Conservation (phyloP, 1,284 basidiomycete species). For the Leccinum solheimii region DNA sequence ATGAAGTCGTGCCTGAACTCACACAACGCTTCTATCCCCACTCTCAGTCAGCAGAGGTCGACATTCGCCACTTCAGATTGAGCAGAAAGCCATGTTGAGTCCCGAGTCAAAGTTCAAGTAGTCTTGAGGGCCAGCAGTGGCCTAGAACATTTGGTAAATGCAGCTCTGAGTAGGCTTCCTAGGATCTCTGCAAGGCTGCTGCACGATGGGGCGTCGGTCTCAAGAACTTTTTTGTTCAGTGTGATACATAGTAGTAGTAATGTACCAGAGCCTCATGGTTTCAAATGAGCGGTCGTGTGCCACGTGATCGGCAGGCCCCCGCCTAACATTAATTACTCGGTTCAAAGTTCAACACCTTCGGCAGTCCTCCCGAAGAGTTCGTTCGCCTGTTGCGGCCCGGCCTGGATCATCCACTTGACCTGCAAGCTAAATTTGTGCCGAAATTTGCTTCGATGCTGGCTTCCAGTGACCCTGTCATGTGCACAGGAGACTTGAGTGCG, state of each 20-base stretch:
- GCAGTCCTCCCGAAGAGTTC: not conserved
- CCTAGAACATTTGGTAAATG: not conserved
- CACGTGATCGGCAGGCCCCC: not conserved
- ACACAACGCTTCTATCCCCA: not conserved
- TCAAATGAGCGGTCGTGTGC: not conserved
- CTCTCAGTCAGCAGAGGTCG: not conserved
- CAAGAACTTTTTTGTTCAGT: too few relatives aligned
- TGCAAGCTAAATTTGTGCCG: not conserved
- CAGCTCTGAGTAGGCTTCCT: not conserved
- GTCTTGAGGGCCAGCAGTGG: not conserved
- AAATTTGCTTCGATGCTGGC: not conserved
- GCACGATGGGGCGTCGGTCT: not conserved
- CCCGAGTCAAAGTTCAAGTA: not conserved
- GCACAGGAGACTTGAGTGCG: not conserved
- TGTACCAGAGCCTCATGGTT: not conserved
- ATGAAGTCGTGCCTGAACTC: not conserved
- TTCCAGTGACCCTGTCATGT: conserved; percentile 5
- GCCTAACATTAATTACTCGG: conserved; percentile 2
- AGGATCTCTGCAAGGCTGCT: not conserved
- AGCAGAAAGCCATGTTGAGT: not conserved
- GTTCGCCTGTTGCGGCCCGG: too few relatives aligned
- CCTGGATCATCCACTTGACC: not conserved
- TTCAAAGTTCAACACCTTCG: conserved; percentile 19
- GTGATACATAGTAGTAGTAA: too few relatives aligned
- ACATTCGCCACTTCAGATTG: not conserved